phyloP scores from a whole-genome alignment of 352 stramenopile species.

The Phytopythium delawarense region DNA sequence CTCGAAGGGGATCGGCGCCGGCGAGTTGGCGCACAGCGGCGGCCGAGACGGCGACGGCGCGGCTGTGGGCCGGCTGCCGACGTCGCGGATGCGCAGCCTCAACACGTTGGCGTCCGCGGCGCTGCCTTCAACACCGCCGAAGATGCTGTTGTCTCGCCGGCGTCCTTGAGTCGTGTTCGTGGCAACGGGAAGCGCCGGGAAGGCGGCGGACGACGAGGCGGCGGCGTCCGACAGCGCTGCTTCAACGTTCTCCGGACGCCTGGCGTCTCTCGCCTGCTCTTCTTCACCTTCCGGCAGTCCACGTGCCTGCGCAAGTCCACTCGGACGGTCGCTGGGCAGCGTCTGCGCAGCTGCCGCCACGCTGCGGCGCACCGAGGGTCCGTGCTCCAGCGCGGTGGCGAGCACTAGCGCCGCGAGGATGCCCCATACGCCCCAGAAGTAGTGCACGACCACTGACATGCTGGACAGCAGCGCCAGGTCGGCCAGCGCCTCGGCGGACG shows the following conservation, averaged over 20 bases:
- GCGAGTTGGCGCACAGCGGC: conserved; percentile 54
- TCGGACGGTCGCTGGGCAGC: background rate
- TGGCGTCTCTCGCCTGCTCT: background rate
- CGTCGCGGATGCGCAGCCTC: conserved; percentile 36
- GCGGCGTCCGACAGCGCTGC: background rate
- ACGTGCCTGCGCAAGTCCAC: background rate
- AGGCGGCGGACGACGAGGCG: background rate
- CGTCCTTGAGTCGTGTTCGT: background rate
- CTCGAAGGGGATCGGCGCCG: conserved; percentile 66
- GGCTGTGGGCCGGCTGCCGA: conserved; percentile 16
- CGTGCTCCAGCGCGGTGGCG: conserved; percentile 37
- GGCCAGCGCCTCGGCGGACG: conserved; percentile 30
- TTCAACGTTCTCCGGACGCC: background rate
- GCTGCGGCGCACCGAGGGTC: background rate
- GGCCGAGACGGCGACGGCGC: background rate
- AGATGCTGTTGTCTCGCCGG: background rate
- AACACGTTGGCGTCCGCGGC: conserved; percentile 3
- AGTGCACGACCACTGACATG: conserved; percentile 62
- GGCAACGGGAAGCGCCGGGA: background rate
- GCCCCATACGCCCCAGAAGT: conserved; percentile 52
- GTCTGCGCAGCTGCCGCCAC: background rate
- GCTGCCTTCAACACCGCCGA: background rate
- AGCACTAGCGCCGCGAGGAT: conserved; percentile 35
- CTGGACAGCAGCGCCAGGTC: conserved; percentile 56
- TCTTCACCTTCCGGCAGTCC: background rate